Percentiles rank a stretch among this genome's conserved stretches.
Conservation (phyloP, 1,284 basidiomycete genomes). For the Hemileia vastatrix region DNA sequence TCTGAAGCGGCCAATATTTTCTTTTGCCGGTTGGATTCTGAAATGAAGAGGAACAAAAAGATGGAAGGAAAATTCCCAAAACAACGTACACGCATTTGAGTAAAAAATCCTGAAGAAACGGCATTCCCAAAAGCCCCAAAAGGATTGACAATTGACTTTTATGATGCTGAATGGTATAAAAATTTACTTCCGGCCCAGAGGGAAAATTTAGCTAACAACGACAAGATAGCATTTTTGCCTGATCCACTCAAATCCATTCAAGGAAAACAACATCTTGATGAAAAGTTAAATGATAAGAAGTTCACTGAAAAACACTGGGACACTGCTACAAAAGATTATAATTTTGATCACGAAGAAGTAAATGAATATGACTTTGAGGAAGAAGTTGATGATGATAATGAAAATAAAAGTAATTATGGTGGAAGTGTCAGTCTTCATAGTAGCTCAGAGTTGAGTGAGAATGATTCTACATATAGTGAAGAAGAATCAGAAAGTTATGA, state of each 20-base stretch:
- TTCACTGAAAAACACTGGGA: too few relatives aligned
- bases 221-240: background rate
- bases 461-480: too few relatives aligned
- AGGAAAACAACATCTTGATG: background rate
- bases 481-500: too few relatives aligned
- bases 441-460: too few relatives aligned
- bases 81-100: background rate
- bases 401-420: too few relatives aligned
- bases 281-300: too few relatives aligned
- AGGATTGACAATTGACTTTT: constrained; percentile 7
- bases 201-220: background rate
- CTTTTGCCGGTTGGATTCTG: background rate
- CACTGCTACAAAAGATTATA: too few relatives aligned
- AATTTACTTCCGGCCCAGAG: background rate
- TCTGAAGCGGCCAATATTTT: background rate
- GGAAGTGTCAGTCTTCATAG: too few relatives aligned
- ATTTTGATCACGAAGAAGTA: too few relatives aligned
- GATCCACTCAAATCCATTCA: background rate
- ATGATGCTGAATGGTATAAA: constrained; percentile 7
- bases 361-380: too few relatives aligned
- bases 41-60: background rate
- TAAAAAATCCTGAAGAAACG: background rate
- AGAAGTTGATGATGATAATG: too few relatives aligned
- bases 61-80: background rate
- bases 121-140: background rate